phyloP scores from a whole-genome alignment of 495 filamentous ascomycete species.

The Cairneyella variabilis region DNA sequence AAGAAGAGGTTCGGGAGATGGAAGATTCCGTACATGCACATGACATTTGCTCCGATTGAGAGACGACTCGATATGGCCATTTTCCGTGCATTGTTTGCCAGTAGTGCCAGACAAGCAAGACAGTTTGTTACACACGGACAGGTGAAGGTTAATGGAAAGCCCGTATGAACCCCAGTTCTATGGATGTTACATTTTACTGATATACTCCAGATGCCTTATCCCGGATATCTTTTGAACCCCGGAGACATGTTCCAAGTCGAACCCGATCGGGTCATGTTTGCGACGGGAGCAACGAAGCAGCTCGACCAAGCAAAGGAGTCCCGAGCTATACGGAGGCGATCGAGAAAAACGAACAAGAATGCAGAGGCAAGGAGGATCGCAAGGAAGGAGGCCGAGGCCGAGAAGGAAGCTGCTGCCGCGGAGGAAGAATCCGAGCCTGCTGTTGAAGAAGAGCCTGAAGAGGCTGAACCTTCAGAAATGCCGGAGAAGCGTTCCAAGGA shows the following conservation, averaged over 20 bases:
- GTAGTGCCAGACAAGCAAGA: constrained; percentile 87
- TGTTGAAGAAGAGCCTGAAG: no score
- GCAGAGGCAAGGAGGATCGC: background rate
- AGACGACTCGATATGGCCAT: constrained; percentile 87
- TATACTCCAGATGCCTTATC: constrained; percentile 71
- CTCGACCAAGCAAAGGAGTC: constrained; percentile 14
- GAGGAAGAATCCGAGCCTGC: no score
- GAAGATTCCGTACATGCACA: constrained; percentile 75
- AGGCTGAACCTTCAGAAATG: no score
- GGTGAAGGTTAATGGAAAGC: constrained; percentile 94
- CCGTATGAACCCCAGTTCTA: constrained; percentile 50
- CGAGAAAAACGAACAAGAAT: constrained; percentile 4
- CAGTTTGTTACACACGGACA: constrained; percentile 91
- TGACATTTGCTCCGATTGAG: constrained; percentile 89
- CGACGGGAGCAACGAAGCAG: constrained; percentile 71
- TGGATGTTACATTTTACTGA: background rate
- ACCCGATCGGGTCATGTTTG: constrained; percentile 77
- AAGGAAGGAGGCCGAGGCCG: background rate
- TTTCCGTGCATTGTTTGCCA: constrained; percentile 89
- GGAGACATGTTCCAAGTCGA: constrained; percentile 98
- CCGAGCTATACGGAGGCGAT: background rate
- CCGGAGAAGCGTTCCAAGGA: no score
- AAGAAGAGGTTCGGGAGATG: background rate
- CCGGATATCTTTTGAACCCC: constrained; percentile 92
- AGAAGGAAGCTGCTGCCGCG: constrained; percentile 10